These are phyloP conservation scores for Leucogyrophana mollusca DNA, from an alignment of 768 basidiomycete genomes.

Conservation along the genomic window DNA sequence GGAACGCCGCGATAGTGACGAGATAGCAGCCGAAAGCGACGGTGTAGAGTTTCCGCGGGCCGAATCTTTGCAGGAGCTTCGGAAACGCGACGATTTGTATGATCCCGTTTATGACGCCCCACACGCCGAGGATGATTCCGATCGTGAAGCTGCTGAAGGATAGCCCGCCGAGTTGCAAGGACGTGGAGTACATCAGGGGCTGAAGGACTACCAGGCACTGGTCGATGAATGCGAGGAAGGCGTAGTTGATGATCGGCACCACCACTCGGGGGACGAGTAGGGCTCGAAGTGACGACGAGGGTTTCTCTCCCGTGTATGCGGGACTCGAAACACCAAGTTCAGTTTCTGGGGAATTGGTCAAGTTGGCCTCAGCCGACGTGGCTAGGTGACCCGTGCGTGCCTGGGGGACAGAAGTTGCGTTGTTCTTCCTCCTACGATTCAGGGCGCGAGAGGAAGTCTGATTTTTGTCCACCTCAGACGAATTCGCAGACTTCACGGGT, in stretches of 20 bases:
- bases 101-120: constrained; percentile 1
- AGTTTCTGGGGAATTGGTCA: too few species aligned
- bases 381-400: too few species aligned
- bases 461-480: too few species aligned
- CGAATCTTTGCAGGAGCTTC: constrained; percentile 1
- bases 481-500: too few species aligned
- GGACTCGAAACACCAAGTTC: too few species aligned
- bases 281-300: too few species aligned
- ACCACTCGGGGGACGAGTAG: constrained; percentile 2
- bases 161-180: constrained; percentile 7
- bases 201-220: constrained; percentile 9
- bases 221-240: constrained; percentile 6
- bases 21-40: constrained; percentile 1
- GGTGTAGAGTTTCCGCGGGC: constrained; percentile 6
- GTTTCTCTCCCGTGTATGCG: too few species aligned
- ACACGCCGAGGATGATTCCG: constrained; percentile 3
- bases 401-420: too few species aligned
- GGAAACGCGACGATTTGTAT: too few species aligned
- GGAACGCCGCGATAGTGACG: constrained; percentile 3
- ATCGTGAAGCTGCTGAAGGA: constrained; percentile 9
- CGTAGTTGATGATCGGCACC: constrained; percentile 9
- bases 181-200: constrained; percentile 14
- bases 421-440: not conserved
- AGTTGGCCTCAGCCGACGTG: too few species aligned
- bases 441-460: not conserved